Percentiles rank a stretch among this genome's conserved stretches.
Conservation (phyloP, 164 flowering plant species). For the Umbilicus rupestris region DNA sequence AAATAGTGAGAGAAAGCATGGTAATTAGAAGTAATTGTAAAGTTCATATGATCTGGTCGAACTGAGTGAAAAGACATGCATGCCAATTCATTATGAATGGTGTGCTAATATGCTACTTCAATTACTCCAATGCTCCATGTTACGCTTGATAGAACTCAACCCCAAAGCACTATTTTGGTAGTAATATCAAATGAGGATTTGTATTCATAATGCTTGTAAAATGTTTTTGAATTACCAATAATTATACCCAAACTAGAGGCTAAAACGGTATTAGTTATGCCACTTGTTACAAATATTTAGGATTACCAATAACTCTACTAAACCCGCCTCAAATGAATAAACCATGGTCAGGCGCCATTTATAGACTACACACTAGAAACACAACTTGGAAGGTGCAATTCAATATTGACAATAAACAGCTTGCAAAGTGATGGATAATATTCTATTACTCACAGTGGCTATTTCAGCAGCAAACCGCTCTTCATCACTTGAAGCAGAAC, state of each 20-base stretch:
- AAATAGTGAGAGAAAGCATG: no score
- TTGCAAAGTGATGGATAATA: not conserved
- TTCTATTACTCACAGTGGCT: constrained; percentile 46
- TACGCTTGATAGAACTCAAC: not conserved
- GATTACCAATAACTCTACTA: not conserved
- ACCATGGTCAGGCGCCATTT: not conserved
- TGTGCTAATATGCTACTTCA: no score
- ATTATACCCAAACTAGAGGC: not conserved
- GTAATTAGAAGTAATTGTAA: no score
- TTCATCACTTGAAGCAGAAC: constrained; percentile 55
- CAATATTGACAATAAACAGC: not conserved
- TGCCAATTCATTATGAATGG: no score
- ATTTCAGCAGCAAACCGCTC: constrained; percentile 60
- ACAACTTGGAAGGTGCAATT: not conserved
- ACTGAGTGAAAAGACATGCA: no score
- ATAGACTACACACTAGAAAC: not conserved
- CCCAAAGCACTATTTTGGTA: not conserved
- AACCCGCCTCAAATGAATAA: not conserved
- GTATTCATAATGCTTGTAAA: not conserved
- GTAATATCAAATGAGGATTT: not conserved
- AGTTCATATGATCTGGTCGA: no score
- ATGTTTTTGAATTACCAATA: not conserved
- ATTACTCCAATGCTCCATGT: no score
- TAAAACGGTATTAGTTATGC: not conserved
- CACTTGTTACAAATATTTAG: not conserved